Evolutionary conservation across 2,329 filamentous ascomycete genomes (phyloP).

Genomic region (Mycosphaerella sp.): DNA sequence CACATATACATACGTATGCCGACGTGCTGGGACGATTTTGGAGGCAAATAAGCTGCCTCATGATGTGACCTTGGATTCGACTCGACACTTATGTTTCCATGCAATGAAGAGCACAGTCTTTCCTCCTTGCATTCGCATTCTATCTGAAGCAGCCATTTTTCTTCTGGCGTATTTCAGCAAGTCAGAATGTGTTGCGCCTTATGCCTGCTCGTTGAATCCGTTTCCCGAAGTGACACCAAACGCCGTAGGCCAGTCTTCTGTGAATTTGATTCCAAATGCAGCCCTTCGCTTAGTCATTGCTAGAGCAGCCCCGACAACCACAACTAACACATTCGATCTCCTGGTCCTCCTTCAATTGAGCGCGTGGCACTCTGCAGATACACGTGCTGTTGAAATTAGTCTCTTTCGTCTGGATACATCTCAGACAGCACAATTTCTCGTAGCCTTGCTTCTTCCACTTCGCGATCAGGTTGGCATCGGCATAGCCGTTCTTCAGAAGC

Average conservation of each 20-base stretch:
- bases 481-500: conserved; percentile 93
- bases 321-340: conserved; percentile 92
- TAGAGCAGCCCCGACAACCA: conserved; percentile 85
- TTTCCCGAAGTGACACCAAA: background rate
- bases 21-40: too few species aligned
- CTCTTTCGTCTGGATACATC: conserved; percentile 99
- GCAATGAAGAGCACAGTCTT: too few species aligned
- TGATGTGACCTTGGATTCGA: too few species aligned
- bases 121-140: too few species aligned
- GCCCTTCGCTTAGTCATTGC: conserved; percentile 59
- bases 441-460: conserved; percentile 99
- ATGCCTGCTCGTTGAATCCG: background rate
- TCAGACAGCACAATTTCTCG: conserved; percentile 92
- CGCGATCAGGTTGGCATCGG: conserved; percentile 89
- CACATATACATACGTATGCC: too few species aligned
- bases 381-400: conserved; percentile 98
- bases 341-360: conserved; percentile 82
- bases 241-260: background rate
- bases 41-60: too few species aligned
- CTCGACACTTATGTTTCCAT: too few species aligned
- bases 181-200: too few species aligned
- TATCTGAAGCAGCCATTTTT: background rate
- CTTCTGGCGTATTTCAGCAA: background rate
- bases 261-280: background rate
- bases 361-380: conserved; percentile 88